phyloP scores from a whole-genome alignment of 768 basidiomycete species.

The Boletus bicolor region DNA sequence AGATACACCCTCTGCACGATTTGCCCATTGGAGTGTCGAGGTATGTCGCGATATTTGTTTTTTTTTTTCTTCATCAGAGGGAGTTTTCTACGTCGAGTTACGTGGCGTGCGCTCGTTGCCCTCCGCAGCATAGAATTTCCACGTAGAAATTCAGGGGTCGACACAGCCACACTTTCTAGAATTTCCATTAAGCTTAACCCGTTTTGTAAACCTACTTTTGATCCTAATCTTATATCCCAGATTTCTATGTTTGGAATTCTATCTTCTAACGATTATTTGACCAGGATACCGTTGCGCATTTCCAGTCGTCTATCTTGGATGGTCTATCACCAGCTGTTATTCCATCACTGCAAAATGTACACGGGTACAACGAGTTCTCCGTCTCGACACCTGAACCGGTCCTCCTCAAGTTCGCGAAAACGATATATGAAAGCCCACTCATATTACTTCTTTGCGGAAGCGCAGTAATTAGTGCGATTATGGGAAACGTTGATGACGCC shows the following conservation, averaged over 20 bases:
- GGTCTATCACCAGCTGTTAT: constrained; percentile 68
- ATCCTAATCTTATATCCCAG: background rate
- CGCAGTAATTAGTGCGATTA: constrained; percentile 81
- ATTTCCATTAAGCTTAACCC: background rate
- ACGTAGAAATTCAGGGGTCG: constrained; percentile 7
- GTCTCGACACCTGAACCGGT: constrained; percentile 79
- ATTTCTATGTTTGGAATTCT: background rate
- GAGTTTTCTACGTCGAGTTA: background rate
- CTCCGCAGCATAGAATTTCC: constrained; percentile 1
- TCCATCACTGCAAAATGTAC: constrained; percentile 55
- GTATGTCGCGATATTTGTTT: constrained; percentile 36
- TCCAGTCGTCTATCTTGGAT: constrained; percentile 55
- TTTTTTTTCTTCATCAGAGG: background rate
- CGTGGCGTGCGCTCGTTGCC: background rate
- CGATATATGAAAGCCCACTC: constrained; percentile 92
- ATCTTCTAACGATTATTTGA: constrained; percentile 6
- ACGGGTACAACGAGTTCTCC: constrained; percentile 94
- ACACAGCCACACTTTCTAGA: constrained; percentile 11
- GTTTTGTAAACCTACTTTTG: background rate
- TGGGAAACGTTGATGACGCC: constrained; percentile 97
- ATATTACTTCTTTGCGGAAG: constrained; percentile 90
- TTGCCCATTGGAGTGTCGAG: constrained; percentile 64
- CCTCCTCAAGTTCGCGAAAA: constrained; percentile 87
- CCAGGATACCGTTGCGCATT: constrained; percentile 73
- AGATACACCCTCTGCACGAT: constrained; percentile 64